Conservation (phyloP, 2,329 filamentous ascomycete genomes). For the Rutstroemia sp. region DNA sequence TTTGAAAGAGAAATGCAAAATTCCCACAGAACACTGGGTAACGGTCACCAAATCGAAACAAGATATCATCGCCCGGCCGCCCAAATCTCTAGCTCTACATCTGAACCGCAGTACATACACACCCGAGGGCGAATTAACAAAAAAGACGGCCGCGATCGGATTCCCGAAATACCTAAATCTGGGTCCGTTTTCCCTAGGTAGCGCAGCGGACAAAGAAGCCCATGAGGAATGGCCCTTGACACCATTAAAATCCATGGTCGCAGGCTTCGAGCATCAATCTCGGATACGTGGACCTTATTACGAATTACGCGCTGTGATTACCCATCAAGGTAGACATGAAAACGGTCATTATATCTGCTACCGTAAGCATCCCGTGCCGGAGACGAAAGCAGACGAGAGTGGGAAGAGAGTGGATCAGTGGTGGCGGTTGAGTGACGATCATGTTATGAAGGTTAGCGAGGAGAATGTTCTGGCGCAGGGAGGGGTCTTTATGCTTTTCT, state of each 20-base stretch:
- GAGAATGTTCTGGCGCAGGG: slow-evolving; percentile 63
- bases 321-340: slow-evolving; percentile 84
- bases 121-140: slow-evolving; percentile 67
- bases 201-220: slow-evolving; percentile 28
- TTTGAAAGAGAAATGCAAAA: slow-evolving; percentile 56
- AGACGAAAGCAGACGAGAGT: slow-evolving; percentile 23
- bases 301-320: slow-evolving; percentile 74
- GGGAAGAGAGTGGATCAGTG: slow-evolving; percentile 44
- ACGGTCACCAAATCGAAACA: slow-evolving; percentile 84
- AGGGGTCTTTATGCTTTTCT: slow-evolving; percentile 96
- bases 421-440: slow-evolving; percentile 90
- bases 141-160: slow-evolving; percentile 72
- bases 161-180: slow-evolving; percentile 73
- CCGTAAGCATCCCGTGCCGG: slow-evolving; percentile 51
- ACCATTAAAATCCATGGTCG: slow-evolving; percentile 66
- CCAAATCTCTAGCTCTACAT: slow-evolving; percentile 75
- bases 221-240: slow-evolving; percentile 65
- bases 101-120: slow-evolving; percentile 91
- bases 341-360: slow-evolving; percentile 96
- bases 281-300: slow-evolving; percentile 56
- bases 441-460: slow-evolving; percentile 68
- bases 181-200: slow-evolving; percentile 77
- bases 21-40: slow-evolving; percentile 59
- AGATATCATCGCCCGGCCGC: slow-evolving; percentile 74
- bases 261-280: slow-evolving; percentile 43